Base-by-base conservation (phyloP, 441 rosid genomes). In the Jatropha multifida region DNA sequence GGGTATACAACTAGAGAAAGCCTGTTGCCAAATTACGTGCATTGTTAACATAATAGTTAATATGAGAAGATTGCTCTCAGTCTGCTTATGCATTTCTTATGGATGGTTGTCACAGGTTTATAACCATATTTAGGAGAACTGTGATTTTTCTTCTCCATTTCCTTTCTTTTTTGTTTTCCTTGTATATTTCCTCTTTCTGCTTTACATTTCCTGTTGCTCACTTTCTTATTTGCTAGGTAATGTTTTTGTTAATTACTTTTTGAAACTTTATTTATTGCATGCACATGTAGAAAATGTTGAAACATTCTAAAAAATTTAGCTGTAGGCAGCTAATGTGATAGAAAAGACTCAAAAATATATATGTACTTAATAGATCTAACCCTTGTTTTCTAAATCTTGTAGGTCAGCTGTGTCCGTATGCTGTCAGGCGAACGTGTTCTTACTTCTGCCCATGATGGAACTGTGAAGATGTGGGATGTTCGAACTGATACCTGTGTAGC, bases 401-500 rank as follows among this genome's bases (percentile, higher is more conserved):
- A 96, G 99, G 97, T 94, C 79, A 92, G 94, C 80, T 87, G 90
- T 85, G 98, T 94, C 78, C 89, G 94, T 77, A 96, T 96, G 99
- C 85, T 96, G 75, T 94, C 99, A 37, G 99, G 98, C 49, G 99
- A 96, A 82, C 93, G 98, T 65, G 99, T 96, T 69, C 98, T 96
- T 76, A 91, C 97, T 60, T 88, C 99, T 83, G 85, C 94, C 71
- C 92, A 94, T 80, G 99, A 94, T 87, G 99, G 99, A 81, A 92
- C 97, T 52, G 92, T 96, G 72, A 96, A 92, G 88, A 94, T 94
- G 98, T 96, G 99, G 99, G 99, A 96, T 88, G 97, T 96, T 79
- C 85, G 99, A 83, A 92, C 97, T 37, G 99, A 94, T 84, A 90
- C 92, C 81, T 96, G 97, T 78, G 98, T 94, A 73, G 97, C 99